A percentile compares a stretch with the other conserved stretches of the same genome.
These are phyloP conservation scores for Protomyces inundatus DNA, from an alignment of 1,139 yeast species.

Conservation along the genomic window DNA sequence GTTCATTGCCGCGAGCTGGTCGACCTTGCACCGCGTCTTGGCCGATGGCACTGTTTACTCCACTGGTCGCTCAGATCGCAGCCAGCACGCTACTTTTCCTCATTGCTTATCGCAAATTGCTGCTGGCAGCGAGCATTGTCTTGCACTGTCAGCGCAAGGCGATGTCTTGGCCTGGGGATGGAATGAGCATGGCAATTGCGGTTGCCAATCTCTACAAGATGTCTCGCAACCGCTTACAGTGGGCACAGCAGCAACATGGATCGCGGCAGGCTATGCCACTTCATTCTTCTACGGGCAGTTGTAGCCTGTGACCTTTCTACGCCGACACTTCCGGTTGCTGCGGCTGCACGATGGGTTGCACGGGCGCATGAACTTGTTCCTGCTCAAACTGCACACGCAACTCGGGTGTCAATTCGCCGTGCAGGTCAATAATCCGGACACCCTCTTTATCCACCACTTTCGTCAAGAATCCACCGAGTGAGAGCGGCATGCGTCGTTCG, in stretches of 20 bases:
- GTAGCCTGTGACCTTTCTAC: background rate
- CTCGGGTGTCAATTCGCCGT: slow-evolving; percentile 4
- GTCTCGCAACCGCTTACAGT: background rate
- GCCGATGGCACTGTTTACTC: slow-evolving; percentile 42
- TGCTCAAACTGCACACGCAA: background rate
- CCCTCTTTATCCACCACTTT: slow-evolving; percentile 65
- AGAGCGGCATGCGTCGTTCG: slow-evolving; percentile 85
- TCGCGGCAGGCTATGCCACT: slow-evolving; percentile 27
- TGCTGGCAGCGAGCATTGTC: slow-evolving; percentile 86
- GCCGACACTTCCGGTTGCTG: background rate
- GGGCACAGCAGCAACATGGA: background rate
- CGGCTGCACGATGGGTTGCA: background rate
- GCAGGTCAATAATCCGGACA: slow-evolving; percentile 30
- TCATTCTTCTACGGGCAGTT: background rate
- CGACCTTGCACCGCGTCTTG: slow-evolving; percentile 55
- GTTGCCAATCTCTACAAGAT: slow-evolving; percentile 38
- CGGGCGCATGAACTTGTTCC: background rate
- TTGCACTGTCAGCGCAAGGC: slow-evolving; percentile 41
- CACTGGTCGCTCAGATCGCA: slow-evolving; percentile 70
- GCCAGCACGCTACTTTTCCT: slow-evolving; percentile 47
- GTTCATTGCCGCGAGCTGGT: slow-evolving; percentile 53
- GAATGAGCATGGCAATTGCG: slow-evolving; percentile 99
- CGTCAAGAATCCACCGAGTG: slow-evolving; percentile 81
- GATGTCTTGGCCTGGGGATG: slow-evolving; percentile 81
- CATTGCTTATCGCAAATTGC: slow-evolving; percentile 36